Evolutionary conservation across 2,329 filamentous ascomycete genomes (phyloP).

Genomic region (Phaeosphaeriaceae sp.): DNA sequence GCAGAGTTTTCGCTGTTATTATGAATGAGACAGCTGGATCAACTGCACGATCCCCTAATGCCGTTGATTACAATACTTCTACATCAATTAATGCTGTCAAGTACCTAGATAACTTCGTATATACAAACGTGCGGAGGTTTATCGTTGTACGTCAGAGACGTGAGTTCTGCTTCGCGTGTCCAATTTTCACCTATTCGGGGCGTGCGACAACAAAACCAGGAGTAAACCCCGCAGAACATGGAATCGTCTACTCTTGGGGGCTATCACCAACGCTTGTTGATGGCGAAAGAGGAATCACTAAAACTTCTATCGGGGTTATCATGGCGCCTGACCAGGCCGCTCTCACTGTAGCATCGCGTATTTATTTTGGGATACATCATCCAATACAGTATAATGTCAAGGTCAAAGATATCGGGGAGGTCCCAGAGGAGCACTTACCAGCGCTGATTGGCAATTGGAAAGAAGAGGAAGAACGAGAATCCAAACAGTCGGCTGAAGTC

Average conservation of each 20-base stretch:
- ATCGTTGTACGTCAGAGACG: constrained; percentile 17
- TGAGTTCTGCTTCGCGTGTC: constrained; percentile 28
- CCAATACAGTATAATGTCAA: constrained; percentile 54
- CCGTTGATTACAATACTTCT: constrained; percentile 1
- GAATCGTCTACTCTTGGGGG: constrained; percentile 38
- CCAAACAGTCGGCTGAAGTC: not conserved
- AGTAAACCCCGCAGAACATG: constrained; percentile 44
- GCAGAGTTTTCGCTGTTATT: too few relatives aligned
- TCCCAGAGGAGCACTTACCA: constrained; percentile 17
- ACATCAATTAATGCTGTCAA: constrained; percentile 7
- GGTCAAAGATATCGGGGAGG: constrained; percentile 49
- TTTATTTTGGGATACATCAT: constrained; percentile 50
- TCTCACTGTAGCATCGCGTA: constrained; percentile 12
- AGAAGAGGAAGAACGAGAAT: not conserved
- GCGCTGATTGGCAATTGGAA: not conserved
- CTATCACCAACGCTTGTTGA: constrained; percentile 9
- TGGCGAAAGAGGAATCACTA: constrained; percentile 44
- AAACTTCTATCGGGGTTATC: constrained; percentile 43
- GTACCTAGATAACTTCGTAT: constrained; percentile 11
- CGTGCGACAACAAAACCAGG: constrained; percentile 45
- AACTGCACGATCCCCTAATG: not conserved
- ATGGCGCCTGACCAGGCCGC: not conserved
- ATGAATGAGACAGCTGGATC: too few relatives aligned
- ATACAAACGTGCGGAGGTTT: constrained; percentile 23
- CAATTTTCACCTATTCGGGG: constrained; percentile 48